Conservation (phyloP, 73 alveolate species). For the Tetrahymena thermophila region DNA sequence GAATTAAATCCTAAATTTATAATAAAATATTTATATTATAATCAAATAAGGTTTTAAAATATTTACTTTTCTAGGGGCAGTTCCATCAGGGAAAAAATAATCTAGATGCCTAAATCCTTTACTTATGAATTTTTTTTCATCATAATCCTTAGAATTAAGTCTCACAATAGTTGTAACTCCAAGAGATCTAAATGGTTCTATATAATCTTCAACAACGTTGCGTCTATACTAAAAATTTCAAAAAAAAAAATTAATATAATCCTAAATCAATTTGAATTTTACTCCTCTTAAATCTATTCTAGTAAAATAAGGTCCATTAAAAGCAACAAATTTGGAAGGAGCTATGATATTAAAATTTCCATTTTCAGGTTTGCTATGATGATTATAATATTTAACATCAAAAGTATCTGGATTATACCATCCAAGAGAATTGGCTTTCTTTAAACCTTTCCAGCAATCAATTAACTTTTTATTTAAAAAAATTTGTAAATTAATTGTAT, state of each 20-base stretch:
- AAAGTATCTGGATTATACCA: slow-evolving; percentile 70
- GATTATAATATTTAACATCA: slow-evolving; percentile 35
- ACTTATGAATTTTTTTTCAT: slow-evolving; percentile 11
- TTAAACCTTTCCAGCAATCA: slow-evolving; percentile 58
- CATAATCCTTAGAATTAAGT: slow-evolving; percentile 14
- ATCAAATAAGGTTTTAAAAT: neutral
- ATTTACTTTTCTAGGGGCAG: neutral
- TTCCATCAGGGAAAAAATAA: neutral
- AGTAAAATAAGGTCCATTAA: slow-evolving; percentile 54
- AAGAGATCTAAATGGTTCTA: neutral
- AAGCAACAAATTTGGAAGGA: slow-evolving; percentile 65
- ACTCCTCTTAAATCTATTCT: neutral
- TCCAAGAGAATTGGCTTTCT: slow-evolving; percentile 55
- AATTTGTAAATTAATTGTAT: neutral
- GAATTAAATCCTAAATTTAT: neutral
- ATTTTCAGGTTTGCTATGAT: slow-evolving; percentile 34
- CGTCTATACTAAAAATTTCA: neutral
- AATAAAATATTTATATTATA: neutral
- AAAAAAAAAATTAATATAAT: neutral
- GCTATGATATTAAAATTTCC: slow-evolving; percentile 53
- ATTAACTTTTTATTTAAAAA: neutral
- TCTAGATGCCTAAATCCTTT: slow-evolving; percentile 3
- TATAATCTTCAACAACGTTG: slow-evolving; percentile 4
- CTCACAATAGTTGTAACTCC: slow-evolving; percentile 33
- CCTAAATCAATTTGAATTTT: too few relatives aligned